Conservation (phyloP, 2,329 filamentous ascomycete species). For the Aspergillus sp. region DNA sequence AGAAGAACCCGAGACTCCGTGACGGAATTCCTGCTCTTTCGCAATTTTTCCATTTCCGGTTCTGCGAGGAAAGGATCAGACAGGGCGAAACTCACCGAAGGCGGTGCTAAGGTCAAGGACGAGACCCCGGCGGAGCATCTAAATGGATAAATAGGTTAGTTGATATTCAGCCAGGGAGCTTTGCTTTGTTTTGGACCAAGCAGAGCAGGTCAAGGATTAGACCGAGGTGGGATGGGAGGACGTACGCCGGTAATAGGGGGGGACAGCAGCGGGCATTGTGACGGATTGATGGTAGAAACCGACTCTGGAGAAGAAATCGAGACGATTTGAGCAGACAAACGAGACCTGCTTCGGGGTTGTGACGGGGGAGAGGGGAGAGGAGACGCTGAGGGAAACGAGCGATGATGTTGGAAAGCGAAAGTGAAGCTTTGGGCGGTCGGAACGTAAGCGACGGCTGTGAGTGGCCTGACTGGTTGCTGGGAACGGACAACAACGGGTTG, state of each 20-base stretch:
- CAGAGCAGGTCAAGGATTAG: constrained; percentile 3
- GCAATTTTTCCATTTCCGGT: too few relatives aligned
- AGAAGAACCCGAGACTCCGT: too few relatives aligned
- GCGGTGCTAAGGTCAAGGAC: constrained; percentile 64
- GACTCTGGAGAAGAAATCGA: constrained; percentile 3
- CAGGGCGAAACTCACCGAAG: constrained; percentile 49
- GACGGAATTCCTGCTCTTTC: too few relatives aligned
- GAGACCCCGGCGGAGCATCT: constrained; percentile 63
- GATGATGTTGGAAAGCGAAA: constrained; percentile 22
- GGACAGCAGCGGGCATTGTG: constrained; percentile 39
- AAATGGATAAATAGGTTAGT: constrained; percentile 13
- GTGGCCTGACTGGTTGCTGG: constrained; percentile 15
- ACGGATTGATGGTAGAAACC: constrained; percentile 11
- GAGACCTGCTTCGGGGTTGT: constrained; percentile 18
- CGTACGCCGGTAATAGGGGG: constrained; percentile 46
- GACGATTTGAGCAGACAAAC: constrained; percentile 13
- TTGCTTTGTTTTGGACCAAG: too few relatives aligned
- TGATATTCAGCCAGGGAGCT: too few relatives aligned
- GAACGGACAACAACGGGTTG: too few relatives aligned
- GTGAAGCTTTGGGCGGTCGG: constrained; percentile 31
- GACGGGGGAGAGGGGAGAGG: constrained; percentile 13
- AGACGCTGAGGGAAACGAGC: constrained; percentile 15
- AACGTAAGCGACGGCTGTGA: constrained; percentile 30
- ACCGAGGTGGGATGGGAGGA: constrained; percentile 15
- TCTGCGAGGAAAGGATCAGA: too few relatives aligned